Evolutionary conservation across 2,329 filamentous ascomycete species (phyloP).

Genomic region (Colletotrichum trifolii): DNA sequence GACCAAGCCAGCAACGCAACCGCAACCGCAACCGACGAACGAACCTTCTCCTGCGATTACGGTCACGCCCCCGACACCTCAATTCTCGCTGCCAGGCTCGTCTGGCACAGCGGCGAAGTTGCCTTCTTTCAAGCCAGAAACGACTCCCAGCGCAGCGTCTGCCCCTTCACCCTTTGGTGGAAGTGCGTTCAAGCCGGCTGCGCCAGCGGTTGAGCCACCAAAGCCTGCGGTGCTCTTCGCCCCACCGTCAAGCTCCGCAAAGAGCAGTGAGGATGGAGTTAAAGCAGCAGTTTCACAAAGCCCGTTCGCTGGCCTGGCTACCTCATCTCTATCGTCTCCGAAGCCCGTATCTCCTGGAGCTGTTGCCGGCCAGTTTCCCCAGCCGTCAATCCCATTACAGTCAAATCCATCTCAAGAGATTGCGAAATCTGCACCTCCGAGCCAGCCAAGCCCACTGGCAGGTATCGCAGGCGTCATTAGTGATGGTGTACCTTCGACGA

Average conservation of each 20-base stretch:
- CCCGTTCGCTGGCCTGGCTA: conserved; percentile 10
- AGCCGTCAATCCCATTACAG: conserved; percentile 16
- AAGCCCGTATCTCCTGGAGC: not conserved
- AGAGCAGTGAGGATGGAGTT: not conserved
- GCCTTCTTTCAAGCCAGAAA: too few species aligned
- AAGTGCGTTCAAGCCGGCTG: too few species aligned
- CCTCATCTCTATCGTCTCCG: conserved; percentile 25
- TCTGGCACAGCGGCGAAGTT: not conserved
- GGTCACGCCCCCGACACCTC: conserved; percentile 35
- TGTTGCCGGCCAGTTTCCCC: conserved; percentile 8
- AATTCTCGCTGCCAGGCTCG: conserved; percentile 20
- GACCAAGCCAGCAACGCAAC: conserved; percentile 13
- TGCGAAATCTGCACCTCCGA: not conserved
- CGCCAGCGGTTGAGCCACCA: too few species aligned
- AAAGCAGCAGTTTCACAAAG: conserved; percentile 1
- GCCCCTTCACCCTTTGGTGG: too few species aligned
- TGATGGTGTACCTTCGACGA: not conserved
- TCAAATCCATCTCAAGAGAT: not conserved
- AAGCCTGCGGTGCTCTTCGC: too few species aligned
- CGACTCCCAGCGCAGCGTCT: too few species aligned
- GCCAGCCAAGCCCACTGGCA: not conserved
- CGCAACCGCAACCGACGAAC: not conserved
- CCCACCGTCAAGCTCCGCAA: too few species aligned
- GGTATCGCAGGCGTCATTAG: too few species aligned
- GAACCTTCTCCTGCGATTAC: conserved; percentile 28